Evolutionary conservation across 768 basidiomycete genomes (phyloP), one percentile per base, ranked within the genome.

Genomic region (Panaeolus cyanescens): DNA sequence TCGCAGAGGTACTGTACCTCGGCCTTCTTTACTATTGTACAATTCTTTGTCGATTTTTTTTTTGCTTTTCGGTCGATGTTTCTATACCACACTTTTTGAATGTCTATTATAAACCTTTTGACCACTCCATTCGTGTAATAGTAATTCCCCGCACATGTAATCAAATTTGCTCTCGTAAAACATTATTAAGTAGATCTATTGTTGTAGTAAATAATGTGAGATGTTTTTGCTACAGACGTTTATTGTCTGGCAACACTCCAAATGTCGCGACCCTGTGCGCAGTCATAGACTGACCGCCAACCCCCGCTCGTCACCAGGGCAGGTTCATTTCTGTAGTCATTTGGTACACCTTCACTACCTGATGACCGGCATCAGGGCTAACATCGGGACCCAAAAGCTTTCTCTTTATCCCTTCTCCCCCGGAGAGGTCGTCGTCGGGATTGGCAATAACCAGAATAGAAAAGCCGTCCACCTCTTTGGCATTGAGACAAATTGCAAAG

Each of bases 401-500:
- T 50, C 12, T 22, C 17, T 50, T 50, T 30, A 50, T 50, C 10
- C 25, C 45, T 12, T 50, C 45, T 50, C 45, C 45, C 17, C 45
- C 45, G 15, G 10, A 28, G 17, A 28, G 4, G 12, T 15, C 45
- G 22, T 54, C 58, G 55, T 30, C 19, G 34, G 42, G 31, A 31
- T 25, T 61, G 40, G 8, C 31, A 31, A 30, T 54, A 54, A 50
- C 53, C 39, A 56, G 60, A 40, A 28, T 45, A 59, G n/a, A 60
- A 31, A 22, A 42, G 45, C 17, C 22, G 28, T 50, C 54, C 30
- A 40, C 31, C 25, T 55, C 59, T n/a, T 34, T 56, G 32, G 54
- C 3, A 40, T 57, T 56, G n/a, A 75, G 65, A 5, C 71, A 62
- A 65, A 72, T 74, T 10, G 74, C 73, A 60, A 79, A 71, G 59